Evolutionary conservation across 306 rosid species (phyloP), one percentile per base, ranked within the genome.

Genomic region (Acacia acuminata): DNA sequence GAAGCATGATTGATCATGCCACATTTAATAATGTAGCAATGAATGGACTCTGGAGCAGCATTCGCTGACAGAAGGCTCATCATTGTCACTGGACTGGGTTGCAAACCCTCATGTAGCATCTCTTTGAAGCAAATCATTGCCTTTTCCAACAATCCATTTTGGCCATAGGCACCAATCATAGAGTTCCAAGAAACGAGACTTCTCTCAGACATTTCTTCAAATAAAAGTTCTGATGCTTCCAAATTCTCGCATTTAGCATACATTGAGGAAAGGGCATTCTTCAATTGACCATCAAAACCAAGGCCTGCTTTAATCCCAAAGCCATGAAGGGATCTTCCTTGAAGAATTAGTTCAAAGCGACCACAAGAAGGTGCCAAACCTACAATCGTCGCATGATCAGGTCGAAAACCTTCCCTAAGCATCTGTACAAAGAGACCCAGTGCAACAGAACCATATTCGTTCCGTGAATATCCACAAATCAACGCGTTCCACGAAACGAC

Each of bases 121-220:
- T 76, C 82, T 85, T 88, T 92, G 76, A 94, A 94, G 80, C 86
- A 78, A 60, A 84, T 16, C 73, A 87, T 75, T 2, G 96, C 92
- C 83, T 87, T 82, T 10, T 77, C 84, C 43, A 42, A 82, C 83
- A 84, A 81, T 45, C 94, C 91, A 82, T 88, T 91, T 83, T 84
- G 90, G 24, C 94, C 88, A 69, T 85, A 90, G 4, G 89, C 97
- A 77, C 92, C 92, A 77, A 94, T 89, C 95, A 94, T 92, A 73
- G 96, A 87, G 82, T 94, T 94, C 98, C 94, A 92, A 66, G 97
- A 90, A 75, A 91, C 92, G 55, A 91, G 90, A 78, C 87, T 84
- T 79, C 83, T 92, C 53, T 86, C 88, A 24, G 1, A 84, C 77
- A 86, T 90, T 84, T 92, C 94, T 36, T 76, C 81, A 81, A 94